Evolutionary conservation across 2,329 filamentous ascomycete species (phyloP).

Genomic region (Trichoderma arundinaceum): DNA sequence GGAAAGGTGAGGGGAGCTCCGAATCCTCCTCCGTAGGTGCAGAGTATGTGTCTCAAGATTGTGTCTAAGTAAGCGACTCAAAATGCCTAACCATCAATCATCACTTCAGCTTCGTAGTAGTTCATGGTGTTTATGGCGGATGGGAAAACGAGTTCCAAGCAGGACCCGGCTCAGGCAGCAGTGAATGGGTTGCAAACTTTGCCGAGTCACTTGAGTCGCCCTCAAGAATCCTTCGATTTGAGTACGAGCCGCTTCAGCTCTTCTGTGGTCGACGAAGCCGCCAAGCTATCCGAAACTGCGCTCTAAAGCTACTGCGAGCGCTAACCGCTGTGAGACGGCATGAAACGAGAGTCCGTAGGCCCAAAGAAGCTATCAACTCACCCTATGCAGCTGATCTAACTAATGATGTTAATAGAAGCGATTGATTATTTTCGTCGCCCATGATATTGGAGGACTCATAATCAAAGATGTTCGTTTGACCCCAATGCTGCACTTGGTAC

Average conservation of each 20-base stretch:
- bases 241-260: conserved; percentile 27
- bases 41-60: conserved; percentile 23
- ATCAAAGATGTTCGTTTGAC: conserved; percentile 29
- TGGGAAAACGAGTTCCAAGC: conserved; percentile 12
- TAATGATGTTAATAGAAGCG: conserved; percentile 6
- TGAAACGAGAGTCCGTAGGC: conserved; percentile 19
- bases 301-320: conserved; percentile 25
- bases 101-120: conserved; percentile 19
- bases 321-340: conserved; percentile 5
- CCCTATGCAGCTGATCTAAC: not conserved
- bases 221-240: conserved; percentile 15
- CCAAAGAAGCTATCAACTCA: not conserved
- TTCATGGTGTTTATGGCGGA: conserved; percentile 26
- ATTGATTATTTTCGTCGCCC: conserved; percentile 25
- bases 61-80: not conserved
- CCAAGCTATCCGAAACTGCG: conserved; percentile 23
- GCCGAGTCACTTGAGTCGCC: not conserved
- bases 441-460: conserved; percentile 31
- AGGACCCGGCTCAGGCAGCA: conserved; percentile 28
- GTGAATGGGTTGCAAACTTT: conserved; percentile 10
- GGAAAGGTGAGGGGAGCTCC: not conserved
- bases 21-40: not conserved
- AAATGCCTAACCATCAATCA: not conserved
- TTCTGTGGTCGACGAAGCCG: conserved; percentile 30
- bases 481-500: not conserved